Conservation (phyloP, 208 protist species). For the Wallacemonas collosoma region DNA sequence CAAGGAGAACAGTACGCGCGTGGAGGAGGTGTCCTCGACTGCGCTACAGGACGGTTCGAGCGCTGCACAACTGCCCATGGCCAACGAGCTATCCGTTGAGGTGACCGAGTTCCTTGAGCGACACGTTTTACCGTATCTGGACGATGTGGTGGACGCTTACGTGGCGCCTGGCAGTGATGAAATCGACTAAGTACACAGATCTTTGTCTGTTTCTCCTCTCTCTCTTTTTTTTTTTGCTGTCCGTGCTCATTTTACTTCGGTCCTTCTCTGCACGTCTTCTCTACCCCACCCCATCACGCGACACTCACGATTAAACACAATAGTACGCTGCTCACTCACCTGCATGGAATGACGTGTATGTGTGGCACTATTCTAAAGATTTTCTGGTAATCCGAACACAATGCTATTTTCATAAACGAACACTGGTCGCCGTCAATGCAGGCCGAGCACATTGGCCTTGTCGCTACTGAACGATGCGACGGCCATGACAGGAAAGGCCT, state of each 20-base stretch:
- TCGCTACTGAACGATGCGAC: too few species aligned
- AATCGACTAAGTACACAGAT: conserved; percentile 39
- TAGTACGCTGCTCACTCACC: too few species aligned
- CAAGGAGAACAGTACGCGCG: conserved; percentile 14
- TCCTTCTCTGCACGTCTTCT: background rate
- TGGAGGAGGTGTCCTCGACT: conserved; percentile 40
- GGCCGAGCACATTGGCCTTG: too few species aligned
- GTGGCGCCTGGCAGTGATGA: conserved; percentile 64
- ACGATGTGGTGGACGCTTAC: conserved; percentile 84
- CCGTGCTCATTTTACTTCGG: background rate
- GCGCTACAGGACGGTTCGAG: conserved; percentile 12
- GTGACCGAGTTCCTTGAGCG: conserved; percentile 47
- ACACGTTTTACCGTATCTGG: conserved; percentile 75
- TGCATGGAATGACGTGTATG: too few species aligned
- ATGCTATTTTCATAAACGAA: too few species aligned
- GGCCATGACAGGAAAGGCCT: too few species aligned
- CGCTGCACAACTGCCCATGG: background rate
- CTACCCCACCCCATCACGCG: too few species aligned
- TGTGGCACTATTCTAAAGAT: too few species aligned
- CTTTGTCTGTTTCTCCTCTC: background rate
- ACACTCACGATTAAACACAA: too few species aligned
- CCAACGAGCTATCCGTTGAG: conserved; percentile 23
- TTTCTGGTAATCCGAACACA: too few species aligned
- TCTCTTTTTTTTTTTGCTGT: background rate
- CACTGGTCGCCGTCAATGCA: too few species aligned